Evolutionary conservation across 371 early-diverging fungal species (phyloP), one percentile per base, ranked within the genome.

Genomic region (Polyrhizophydium stewartii): DNA sequence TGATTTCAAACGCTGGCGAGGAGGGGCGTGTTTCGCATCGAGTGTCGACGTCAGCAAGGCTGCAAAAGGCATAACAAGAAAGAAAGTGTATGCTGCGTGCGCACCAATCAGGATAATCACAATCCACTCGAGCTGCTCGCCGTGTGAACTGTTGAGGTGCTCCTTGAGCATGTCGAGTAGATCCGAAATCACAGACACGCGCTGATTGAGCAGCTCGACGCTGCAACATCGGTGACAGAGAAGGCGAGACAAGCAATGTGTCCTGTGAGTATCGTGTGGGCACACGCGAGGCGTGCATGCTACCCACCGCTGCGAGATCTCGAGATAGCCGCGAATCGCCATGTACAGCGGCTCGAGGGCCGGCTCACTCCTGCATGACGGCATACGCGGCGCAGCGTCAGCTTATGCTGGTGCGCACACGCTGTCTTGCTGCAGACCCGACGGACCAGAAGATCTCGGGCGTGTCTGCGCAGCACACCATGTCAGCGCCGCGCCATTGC

Each of bases 221-320:
- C 65, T 65, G 52, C 12, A 21, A 30, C 35, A 35, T 3, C 35
- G 13, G 7, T 7, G 7, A 22, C 41, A 57, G 0, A 27, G 17
- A 50, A 50, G 19, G 45, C 40, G 19, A 33, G 38, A 16, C 22
- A 3, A 10, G 21, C 24, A 53, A 9, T n/a, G 21, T 17, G 51
- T 40, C 21, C 40, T 10, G 13, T 40, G 40, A 40, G 10, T 40
- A 21, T 41, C 21, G 41, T 21, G 21, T 21, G 41, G 41, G 41
- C 41, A 21, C 21, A 16, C 16, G 41, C 27, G 6, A 46, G 6
- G 7, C 35, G 35, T 35, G 7, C 35, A 35, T 35, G 7, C 35
- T 35, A 13, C 35, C 7, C 35, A 66, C 17, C 92, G 82, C 65
- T 92, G 92, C 28, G 87, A 79, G 59, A 92, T 89, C 66, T 92